Conservation (phyloP, 1,284 basidiomycete species). For the Puccinia horiana region DNA sequence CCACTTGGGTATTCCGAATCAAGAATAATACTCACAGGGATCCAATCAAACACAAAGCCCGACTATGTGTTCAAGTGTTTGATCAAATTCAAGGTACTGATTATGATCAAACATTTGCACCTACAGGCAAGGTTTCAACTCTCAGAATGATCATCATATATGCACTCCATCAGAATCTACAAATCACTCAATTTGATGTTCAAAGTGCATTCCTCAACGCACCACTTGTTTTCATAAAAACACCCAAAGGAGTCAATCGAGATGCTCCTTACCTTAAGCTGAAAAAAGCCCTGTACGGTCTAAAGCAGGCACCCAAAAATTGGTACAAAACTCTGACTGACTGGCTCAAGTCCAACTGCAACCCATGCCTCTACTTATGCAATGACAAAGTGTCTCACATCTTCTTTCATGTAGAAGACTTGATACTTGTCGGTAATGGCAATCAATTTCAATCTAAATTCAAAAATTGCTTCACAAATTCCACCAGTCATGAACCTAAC, state of each 20-base stretch:
- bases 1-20: neutral
- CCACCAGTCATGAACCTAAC: neutral
- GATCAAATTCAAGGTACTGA: constrained; percentile 1
- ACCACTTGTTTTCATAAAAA: neutral
- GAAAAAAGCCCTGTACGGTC: constrained; percentile 5
- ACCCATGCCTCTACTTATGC: constrained; percentile 9
- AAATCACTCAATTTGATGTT: neutral
- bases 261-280: neutral
- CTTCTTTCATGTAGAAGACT: constrained; percentile 25
- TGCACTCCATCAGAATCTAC: neutral
- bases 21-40: constrained; percentile 16
- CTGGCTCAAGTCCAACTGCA: neutral
- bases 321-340: neutral
- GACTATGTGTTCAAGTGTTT: constrained; percentile 22
- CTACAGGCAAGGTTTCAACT: constrained; percentile 8
- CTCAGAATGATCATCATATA: neutral
- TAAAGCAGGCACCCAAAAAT: constrained; percentile 6
- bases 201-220: neutral
- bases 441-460: neutral
- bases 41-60: constrained; percentile 4
- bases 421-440: neutral
- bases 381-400: neutral
- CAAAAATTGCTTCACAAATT: neutral
- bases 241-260: neutral
- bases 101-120: constrained; percentile 1